phyloP scores from a whole-genome alignment of 495 filamentous ascomycete species.

The Amphirosellinia nigrospora region DNA sequence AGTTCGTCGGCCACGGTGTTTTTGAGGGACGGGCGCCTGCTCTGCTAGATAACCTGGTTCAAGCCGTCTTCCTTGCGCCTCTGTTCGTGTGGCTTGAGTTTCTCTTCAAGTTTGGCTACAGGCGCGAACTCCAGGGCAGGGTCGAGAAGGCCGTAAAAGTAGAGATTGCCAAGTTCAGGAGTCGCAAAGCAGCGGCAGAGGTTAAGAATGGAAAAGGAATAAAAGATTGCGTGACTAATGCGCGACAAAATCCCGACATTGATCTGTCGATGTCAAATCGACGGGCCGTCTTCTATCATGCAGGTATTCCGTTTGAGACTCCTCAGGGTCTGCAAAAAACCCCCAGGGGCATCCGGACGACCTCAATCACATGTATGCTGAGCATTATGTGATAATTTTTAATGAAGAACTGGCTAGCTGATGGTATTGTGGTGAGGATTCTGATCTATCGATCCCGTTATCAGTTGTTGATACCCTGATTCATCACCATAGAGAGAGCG shows the following conservation, averaged over 20 bases:
- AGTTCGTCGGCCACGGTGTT: conserved; percentile 90
- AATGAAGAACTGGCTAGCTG: conserved; percentile 10
- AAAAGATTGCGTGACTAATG: conserved; percentile 5
- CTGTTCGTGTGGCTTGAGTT: conserved; percentile 98
- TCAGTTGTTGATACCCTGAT: conserved; percentile 25
- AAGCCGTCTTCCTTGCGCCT: conserved; percentile 93
- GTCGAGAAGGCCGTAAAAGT: conserved; percentile 75
- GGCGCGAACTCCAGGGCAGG: conserved; percentile 80
- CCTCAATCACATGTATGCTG: neutral
- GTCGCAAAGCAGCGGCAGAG: conserved; percentile 39
- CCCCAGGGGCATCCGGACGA: neutral
- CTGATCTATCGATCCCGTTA: conserved; percentile 13
- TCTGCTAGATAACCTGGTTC: conserved; percentile 85
- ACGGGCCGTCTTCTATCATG: conserved; percentile 17
- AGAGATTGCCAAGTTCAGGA: conserved; percentile 66
- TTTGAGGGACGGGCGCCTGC: conserved; percentile 91
- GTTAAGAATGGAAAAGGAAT: conserved; percentile 48
- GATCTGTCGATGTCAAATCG: conserved; percentile 15
- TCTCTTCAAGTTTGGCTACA: conserved; percentile 88
- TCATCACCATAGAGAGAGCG: conserved; percentile 19
- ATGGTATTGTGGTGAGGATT: conserved; percentile 22
- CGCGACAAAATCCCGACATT: neutral
- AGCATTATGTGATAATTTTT: neutral
- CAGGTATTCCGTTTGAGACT: neutral
- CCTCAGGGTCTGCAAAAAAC: neutral